A percentile compares a stretch with the other conserved stretches of the same genome.
Evolutionary conservation across 805 yeast species (phyloP).

Genomic region (Phaffomyces thermotolerans): DNA sequence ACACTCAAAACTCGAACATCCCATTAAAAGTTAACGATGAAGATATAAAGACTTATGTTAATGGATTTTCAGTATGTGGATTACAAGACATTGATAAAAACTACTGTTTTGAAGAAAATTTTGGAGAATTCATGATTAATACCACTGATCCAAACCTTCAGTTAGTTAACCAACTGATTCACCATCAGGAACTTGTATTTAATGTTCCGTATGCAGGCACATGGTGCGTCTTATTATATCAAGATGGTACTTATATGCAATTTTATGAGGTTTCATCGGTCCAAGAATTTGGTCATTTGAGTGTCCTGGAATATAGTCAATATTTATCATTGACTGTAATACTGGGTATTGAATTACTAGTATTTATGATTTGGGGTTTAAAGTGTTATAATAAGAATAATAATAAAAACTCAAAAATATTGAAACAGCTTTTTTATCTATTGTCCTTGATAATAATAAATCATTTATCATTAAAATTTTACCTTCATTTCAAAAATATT

Average conservation of each 20-base stretch:
- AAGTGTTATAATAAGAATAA: background rate
- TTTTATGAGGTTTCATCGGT: background rate
- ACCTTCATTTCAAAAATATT: background rate
- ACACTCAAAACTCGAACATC: conserved; percentile 3
- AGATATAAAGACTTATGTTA: conserved; percentile 1
- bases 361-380: background rate
- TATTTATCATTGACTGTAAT: background rate
- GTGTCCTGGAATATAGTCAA: background rate
- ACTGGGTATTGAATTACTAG: background rate
- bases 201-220: conserved; percentile 4
- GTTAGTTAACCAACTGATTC: background rate
- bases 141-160: background rate
- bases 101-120: background rate
- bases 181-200: background rate
- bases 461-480: background rate
- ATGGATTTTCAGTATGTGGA: conserved; percentile 7
- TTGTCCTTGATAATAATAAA: background rate
- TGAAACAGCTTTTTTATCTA: too few species aligned
- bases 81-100: conserved; percentile 5
- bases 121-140: conserved; percentile 1
- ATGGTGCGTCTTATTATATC: conserved; percentile 8
- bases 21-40: conserved; percentile 1
- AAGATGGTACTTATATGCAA: conserved; percentile 5
- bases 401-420: background rate
- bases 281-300: conserved; percentile 6